These are phyloP conservation scores for Austroboletus novae-zelandiae DNA, from an alignment of 1,284 basidiomycete species.

Conservation along the genomic window DNA sequence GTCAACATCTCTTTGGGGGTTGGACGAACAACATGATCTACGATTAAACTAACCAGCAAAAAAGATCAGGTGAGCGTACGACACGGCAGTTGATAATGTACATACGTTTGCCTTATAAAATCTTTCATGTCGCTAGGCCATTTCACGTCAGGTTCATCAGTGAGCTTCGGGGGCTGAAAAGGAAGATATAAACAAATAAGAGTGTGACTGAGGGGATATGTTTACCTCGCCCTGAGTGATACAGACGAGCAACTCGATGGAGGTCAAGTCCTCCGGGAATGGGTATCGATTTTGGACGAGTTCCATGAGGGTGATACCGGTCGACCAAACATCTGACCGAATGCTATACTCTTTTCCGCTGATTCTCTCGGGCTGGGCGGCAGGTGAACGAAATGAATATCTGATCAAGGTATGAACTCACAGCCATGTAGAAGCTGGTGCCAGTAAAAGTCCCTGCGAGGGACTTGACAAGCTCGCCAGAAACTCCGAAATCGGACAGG, in stretches of 20 bases:
- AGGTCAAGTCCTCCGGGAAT: conserved; percentile 88
- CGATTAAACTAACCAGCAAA: conserved; percentile 46
- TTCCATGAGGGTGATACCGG: conserved; percentile 91
- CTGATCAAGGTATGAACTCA: conserved; percentile 44
- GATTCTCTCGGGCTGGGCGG: conserved; percentile 84
- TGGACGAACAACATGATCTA: conserved; percentile 66
- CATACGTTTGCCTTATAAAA: conserved; percentile 87
- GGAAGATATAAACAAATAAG: conserved; percentile 5
- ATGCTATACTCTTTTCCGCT: conserved; percentile 89
- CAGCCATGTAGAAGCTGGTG: conserved; percentile 97
- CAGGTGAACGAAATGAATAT: conserved; percentile 5
- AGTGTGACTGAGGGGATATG: conserved; percentile 5
- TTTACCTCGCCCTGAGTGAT: conserved; percentile 80
- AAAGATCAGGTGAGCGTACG: conserved; percentile 1
- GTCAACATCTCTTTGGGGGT: conserved; percentile 82
- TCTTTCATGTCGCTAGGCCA: conserved; percentile 92
- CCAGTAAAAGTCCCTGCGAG: conserved; percentile 95
- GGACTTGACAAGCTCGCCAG: conserved; percentile 90
- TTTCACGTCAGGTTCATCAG: conserved; percentile 66
- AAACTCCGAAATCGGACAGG: conserved; percentile 95
- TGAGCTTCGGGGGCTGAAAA: conserved; percentile 73
- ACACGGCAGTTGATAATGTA: conserved; percentile 14
- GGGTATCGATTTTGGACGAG: conserved; percentile 95
- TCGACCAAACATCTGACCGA: conserved; percentile 97
- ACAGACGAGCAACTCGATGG: conserved; percentile 92